These are phyloP conservation scores for Phytophthora chlamydospora DNA, from an alignment of 352 stramenopile genomes.

Conservation along the genomic window DNA sequence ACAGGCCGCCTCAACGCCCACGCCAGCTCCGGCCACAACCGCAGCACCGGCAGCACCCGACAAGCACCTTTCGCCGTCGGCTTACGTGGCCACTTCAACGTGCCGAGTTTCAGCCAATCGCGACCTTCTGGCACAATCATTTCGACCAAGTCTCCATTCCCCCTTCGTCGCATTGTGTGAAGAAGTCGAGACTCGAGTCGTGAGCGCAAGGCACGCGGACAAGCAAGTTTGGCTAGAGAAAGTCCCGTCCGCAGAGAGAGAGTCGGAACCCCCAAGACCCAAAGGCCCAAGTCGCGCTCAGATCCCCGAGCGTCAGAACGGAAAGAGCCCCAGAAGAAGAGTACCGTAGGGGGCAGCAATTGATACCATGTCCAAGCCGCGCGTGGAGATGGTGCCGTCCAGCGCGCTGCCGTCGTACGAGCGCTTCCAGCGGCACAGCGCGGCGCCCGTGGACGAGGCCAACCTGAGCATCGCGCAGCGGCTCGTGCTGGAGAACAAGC, in stretches of 20 bases:
- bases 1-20: no score
- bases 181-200: background rate
- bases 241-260: background rate
- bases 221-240: background rate
- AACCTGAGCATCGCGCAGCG: conserved; percentile 80
- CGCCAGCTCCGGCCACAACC: background rate
- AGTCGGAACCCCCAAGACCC: background rate
- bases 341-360: no score
- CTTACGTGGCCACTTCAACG: conserved; percentile 3
- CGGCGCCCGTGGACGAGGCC: conserved; percentile 59
- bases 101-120: background rate
- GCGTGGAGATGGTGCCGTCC: conserved; percentile 66
- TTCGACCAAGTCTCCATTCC: background rate
- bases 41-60: no score
- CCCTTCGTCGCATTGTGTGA: conserved; percentile 22
- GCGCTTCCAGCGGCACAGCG: conserved; percentile 72
- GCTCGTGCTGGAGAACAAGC: conserved; percentile 87
- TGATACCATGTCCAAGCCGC: conserved; percentile 45
- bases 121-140: conserved; percentile 3
- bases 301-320: conserved; percentile 16
- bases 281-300: background rate
- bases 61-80: no score
- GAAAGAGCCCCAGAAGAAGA: background rate
- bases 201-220: background rate
- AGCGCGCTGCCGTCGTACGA: conserved; percentile 81